These are phyloP conservation scores for Ambrosia artemisiifolia DNA, from an alignment of 129 eudicot genomes.

Conservation along the genomic window DNA sequence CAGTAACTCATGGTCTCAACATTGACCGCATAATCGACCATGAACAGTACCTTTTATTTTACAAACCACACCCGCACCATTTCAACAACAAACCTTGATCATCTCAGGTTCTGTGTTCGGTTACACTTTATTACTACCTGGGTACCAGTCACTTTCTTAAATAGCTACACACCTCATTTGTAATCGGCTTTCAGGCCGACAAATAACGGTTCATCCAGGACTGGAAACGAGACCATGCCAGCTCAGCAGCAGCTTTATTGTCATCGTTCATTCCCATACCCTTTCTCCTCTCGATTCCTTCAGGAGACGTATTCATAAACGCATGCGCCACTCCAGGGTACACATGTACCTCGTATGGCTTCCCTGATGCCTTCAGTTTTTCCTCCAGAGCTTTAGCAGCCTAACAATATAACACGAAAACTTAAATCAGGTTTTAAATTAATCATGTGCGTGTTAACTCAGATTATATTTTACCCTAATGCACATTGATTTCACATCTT, in stretches of 20 bases:
- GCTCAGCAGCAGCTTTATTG: conserved; percentile 60
- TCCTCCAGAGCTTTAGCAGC: conserved; percentile 81
- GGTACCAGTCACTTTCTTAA: not conserved
- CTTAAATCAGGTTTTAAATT: not conserved
- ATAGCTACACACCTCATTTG: not conserved
- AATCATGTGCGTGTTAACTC: too few relatives aligned
- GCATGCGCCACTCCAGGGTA: conserved; percentile 78
- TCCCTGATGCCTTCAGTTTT: conserved; percentile 74
- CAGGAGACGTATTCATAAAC: conserved; percentile 84
- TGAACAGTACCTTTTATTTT: not conserved
- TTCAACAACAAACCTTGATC: not conserved
- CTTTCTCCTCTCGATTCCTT: conserved; percentile 70
- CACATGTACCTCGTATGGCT: conserved; percentile 64
- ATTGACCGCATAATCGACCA: not conserved
- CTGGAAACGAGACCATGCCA: conserved; percentile 87
- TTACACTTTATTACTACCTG: conserved; percentile 8
- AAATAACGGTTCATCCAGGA: conserved; percentile 71
- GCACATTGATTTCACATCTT: not conserved
- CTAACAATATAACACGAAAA: conserved; percentile 31
- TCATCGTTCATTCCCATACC: conserved; percentile 66
- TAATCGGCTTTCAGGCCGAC: conserved; percentile 29
- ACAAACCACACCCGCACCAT: conserved; percentile 16
- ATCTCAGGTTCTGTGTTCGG: not conserved
- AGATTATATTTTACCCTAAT: too few relatives aligned
- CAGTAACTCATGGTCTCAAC: not conserved